Percentiles rank a stretch among this genome's conserved stretches.
phyloP scores from a whole-genome alignment of 2,329 filamentous ascomycete genomes.

The Tympanopsis confertula region DNA sequence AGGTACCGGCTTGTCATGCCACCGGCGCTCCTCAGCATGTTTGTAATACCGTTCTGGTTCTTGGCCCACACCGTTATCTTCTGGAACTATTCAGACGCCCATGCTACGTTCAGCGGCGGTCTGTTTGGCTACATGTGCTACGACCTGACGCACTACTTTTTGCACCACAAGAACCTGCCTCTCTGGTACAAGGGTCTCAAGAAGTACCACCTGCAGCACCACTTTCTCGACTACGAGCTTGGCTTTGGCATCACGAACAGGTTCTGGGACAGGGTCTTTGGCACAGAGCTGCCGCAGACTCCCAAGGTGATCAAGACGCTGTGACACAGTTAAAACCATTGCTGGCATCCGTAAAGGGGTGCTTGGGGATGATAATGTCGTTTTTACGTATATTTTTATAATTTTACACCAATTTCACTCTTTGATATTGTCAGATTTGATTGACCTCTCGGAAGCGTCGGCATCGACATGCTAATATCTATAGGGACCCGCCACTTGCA shows the following conservation, averaged over 20 bases:
- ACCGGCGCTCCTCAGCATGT: conserved; percentile 69
- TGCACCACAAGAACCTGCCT: conserved; percentile 88
- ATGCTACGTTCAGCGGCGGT: conserved; percentile 73
- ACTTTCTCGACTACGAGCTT: conserved; percentile 96
- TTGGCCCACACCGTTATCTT: conserved; percentile 73
- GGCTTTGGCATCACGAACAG: conserved; percentile 92
- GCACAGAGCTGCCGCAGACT: conserved; percentile 56
- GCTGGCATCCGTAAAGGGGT: too few relatives aligned
- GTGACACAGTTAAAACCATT: too few relatives aligned
- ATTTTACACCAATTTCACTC: too few relatives aligned
- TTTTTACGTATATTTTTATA: too few relatives aligned
- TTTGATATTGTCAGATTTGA: too few relatives aligned
- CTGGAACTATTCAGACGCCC: conserved; percentile 74
- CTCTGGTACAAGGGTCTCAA: conserved; percentile 83
- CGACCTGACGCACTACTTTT: conserved; percentile 95
- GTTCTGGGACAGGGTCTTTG: conserved; percentile 91
- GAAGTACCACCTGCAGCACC: conserved; percentile 94
- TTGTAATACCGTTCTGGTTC: conserved; percentile 86
- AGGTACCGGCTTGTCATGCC: conserved; percentile 96
- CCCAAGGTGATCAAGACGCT: conserved; percentile 21
- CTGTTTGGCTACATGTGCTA: conserved; percentile 95
- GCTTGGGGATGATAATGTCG: too few relatives aligned
- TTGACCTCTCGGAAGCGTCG: too few relatives aligned
- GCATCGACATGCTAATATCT: too few relatives aligned
- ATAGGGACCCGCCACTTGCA: too few relatives aligned